These are phyloP conservation scores for Cryptosporidium muris DNA, from an alignment of 169 alveolate genomes.

Conservation along the genomic window DNA sequence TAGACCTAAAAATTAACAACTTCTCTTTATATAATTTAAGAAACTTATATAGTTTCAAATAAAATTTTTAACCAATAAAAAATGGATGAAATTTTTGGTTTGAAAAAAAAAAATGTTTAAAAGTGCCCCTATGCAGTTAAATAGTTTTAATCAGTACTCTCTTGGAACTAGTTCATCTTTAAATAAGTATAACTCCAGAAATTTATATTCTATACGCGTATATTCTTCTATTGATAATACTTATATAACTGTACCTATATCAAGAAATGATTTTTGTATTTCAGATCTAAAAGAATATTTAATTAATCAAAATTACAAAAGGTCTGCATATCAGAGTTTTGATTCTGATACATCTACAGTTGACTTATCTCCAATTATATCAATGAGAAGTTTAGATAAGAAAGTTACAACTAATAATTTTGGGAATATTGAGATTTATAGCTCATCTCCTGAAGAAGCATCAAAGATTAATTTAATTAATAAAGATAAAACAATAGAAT, in stretches of 20 bases:
- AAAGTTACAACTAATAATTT: background rate
- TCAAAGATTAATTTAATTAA: background rate
- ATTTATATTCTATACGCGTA: slow-evolving; percentile 17
- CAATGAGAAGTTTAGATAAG: background rate
- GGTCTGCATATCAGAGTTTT: background rate
- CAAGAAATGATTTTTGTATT: background rate
- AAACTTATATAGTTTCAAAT: too few species aligned
- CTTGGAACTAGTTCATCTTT: background rate
- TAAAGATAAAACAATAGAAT: background rate
- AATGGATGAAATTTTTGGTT: too few species aligned
- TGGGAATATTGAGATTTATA: slow-evolving; percentile 14
- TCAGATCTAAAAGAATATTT: slow-evolving; percentile 17
- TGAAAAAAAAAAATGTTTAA: too few species aligned
- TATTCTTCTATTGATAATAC: slow-evolving; percentile 52
- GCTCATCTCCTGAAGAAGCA: slow-evolving; percentile 9
- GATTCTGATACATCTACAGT: slow-evolving; percentile 57
- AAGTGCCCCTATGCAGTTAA: too few species aligned
- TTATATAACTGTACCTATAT: slow-evolving; percentile 4
- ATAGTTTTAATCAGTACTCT: too few species aligned
- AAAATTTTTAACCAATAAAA: too few species aligned
- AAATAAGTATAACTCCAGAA: background rate
- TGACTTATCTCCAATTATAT: slow-evolving; percentile 20
- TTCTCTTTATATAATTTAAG: too few species aligned
- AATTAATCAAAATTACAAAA: slow-evolving; percentile 2
- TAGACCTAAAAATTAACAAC: too few species aligned